Evolutionary conservation across 2,329 filamentous ascomycete genomes (phyloP).

Genomic region (Chaetomium sp.): DNA sequence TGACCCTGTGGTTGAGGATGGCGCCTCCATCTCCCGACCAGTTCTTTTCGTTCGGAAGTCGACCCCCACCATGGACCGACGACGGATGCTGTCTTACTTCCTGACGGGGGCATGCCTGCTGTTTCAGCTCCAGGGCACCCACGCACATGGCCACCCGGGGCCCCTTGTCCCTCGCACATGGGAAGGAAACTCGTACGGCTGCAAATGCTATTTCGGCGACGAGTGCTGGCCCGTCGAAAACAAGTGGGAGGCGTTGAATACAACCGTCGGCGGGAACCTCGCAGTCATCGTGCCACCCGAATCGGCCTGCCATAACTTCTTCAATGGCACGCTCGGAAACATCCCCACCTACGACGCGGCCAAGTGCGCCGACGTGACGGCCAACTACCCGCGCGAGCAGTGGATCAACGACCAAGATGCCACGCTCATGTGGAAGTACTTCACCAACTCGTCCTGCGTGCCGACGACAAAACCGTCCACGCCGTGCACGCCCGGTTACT

Average conservation of each 20-base stretch:
- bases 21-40: not conserved
- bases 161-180: not conserved
- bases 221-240: slow-evolving; percentile 33
- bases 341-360: slow-evolving; percentile 43
- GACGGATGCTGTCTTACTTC: not conserved
- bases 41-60: not conserved
- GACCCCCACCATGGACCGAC: not conserved
- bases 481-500: slow-evolving; percentile 45
- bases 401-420: not conserved
- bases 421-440: slow-evolving; percentile 43
- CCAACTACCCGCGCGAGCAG: slow-evolving; percentile 40
- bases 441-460: slow-evolving; percentile 47
- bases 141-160: not conserved
- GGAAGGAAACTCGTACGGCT: slow-evolving; percentile 28
- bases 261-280: slow-evolving; percentile 43
- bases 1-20: not conserved
- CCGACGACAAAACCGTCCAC: slow-evolving; percentile 40
- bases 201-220: slow-evolving; percentile 38
- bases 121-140: not conserved
- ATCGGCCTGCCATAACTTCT: slow-evolving; percentile 42
- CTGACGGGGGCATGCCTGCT: not conserved
- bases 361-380: slow-evolving; percentile 40
- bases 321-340: slow-evolving; percentile 43
- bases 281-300: slow-evolving; percentile 40
- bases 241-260: slow-evolving; percentile 39